A percentile compares a stretch with the other conserved stretches of the same genome.
These are phyloP conservation scores for Trifolium subterraneum DNA, from an alignment of 306 rosid genomes.

Conservation along the genomic window DNA sequence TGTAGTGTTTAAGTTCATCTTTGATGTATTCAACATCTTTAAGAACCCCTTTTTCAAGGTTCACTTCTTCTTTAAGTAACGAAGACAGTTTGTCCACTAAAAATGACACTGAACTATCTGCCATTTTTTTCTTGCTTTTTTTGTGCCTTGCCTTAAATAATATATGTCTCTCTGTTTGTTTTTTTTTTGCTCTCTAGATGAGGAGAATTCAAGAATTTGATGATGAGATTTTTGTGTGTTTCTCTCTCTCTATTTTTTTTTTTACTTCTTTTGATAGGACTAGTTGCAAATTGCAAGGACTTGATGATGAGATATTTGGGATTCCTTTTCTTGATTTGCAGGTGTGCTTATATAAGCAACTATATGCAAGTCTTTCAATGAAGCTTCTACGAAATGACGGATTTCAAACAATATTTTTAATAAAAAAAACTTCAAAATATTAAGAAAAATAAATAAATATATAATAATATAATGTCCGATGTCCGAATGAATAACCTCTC, in stretches of 20 bases:
- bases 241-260: background rate
- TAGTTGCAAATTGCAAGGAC: constrained; percentile 1
- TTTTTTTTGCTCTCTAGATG: background rate
- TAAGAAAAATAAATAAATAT: too few relatives aligned
- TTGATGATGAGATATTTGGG: background rate
- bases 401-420: too few relatives aligned
- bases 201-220: background rate
- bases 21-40: constrained; percentile 48
- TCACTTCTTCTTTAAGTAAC: constrained; percentile 51
- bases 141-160: background rate
- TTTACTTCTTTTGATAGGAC: background rate
- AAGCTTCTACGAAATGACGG: too few relatives aligned
- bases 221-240: background rate
- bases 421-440: too few relatives aligned
- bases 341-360: constrained; percentile 33
- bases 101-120: constrained; percentile 59
- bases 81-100: constrained; percentile 47
- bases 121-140: constrained; percentile 43
- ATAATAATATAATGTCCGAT: too few relatives aligned
- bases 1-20: constrained; percentile 50
- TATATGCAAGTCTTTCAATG: background rate
- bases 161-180: background rate
- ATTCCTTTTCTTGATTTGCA: too few relatives aligned
- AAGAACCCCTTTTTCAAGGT: constrained; percentile 49
- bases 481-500: too few relatives aligned